phyloP scores from a whole-genome alignment of 2,329 filamentous ascomycete genomes.

The Orbilia quercus region DNA sequence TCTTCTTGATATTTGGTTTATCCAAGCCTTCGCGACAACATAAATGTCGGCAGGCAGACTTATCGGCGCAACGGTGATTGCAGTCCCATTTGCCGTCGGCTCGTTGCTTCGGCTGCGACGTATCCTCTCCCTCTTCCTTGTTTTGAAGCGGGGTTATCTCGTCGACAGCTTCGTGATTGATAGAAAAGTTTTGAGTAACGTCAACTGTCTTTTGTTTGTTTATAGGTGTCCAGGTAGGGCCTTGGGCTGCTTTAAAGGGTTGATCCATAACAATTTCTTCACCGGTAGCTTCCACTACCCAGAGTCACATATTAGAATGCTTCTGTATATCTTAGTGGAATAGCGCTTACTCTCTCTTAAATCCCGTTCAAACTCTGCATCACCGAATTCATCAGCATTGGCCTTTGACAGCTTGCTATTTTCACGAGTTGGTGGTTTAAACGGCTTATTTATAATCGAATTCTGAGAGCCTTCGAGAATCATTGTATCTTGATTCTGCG shows the following conservation, averaged over 20 bases:
- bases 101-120: slow-evolving; percentile 63
- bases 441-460: slow-evolving; percentile 44
- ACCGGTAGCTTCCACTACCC: slow-evolving; percentile 22
- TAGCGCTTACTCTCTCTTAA: slow-evolving; percentile 39
- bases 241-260: neutral
- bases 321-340: neutral
- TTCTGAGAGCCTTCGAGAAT: slow-evolving; percentile 24
- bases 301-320: neutral
- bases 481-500: slow-evolving; percentile 4
- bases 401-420: neutral
- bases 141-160: neutral
- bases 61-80: slow-evolving; percentile 69
- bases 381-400: slow-evolving; percentile 40
- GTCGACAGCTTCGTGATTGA: slow-evolving; percentile 19
- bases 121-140: slow-evolving; percentile 15
- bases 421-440: slow-evolving; percentile 37
- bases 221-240: slow-evolving; percentile 35
- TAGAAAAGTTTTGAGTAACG: neutral
- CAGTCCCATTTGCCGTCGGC: slow-evolving; percentile 74
- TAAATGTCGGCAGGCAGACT: slow-evolving; percentile 70
- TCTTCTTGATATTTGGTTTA: slow-evolving; percentile 65
- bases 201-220: slow-evolving; percentile 2
- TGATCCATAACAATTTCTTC: slow-evolving; percentile 8
- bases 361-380: slow-evolving; percentile 38
- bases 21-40: slow-evolving; percentile 74